Base-by-base conservation (phyloP, 768 basidiomycete species). In the Podaxis rugospora region DNA sequence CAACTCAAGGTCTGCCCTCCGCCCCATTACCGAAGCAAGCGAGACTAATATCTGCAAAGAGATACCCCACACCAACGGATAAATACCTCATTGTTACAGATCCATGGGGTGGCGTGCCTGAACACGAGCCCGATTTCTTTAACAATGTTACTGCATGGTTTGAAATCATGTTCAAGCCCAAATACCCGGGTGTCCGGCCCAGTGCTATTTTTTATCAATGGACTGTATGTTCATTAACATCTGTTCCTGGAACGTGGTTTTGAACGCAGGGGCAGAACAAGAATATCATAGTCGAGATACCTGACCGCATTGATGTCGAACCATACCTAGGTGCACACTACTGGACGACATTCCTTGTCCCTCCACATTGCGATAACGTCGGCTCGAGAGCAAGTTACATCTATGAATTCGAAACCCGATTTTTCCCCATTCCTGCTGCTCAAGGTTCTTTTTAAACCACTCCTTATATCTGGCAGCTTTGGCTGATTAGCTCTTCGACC, bases 121-220 rank as follows among this genome's bases (percentile, higher is more conserved):
- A 67, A 32, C 50, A 56, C 10, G 61, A 65, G 7, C 57, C 59
- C 6, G 62, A 56, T 9, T 70, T 71, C 44, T 62, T 72, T 32
- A 69, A 72, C 40, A 69, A 72, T 46, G 67, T 75, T 10, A 62
- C 66, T 7, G 69, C 69, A 11, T 77, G 76, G 76, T 72, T 77
- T 23, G 69, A 72, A 36, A 51, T 69, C n/a, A 76, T 77, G 76
- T 59, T 77, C 1, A 59, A 55, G 35, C 70, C 70, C 1, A 65
- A 70, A 3, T 69, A 71, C 62, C 71, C 70, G 6, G 66, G 64
- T 7, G 63, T 68, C 4, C 65, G 65, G 2, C 67, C 69, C 14
- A 65, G 65, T 14, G 64, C 69, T 1, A 62, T 77, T 16, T 77
- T 69, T 50, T 69, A 69, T 39, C 73, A 74, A 53, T 64, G 64